A percentile compares a stretch with the other conserved stretches of the same genome.
These are phyloP conservation scores for Urochloa ruziziensis DNA, from an alignment of 176 grass and related monocot species.

Conservation along the genomic window DNA sequence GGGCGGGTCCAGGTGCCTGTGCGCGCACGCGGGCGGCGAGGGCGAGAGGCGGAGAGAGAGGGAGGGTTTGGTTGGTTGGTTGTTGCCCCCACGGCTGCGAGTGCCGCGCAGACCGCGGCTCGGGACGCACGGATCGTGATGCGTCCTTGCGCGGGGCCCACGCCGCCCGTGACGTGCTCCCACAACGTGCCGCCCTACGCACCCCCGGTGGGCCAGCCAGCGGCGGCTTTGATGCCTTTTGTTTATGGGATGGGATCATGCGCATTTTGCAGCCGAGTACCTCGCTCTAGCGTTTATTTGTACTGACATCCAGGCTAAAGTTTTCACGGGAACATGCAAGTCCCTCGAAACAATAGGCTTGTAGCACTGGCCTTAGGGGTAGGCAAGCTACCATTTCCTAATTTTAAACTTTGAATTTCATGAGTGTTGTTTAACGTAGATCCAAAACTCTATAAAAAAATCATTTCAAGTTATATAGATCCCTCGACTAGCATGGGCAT, in stretches of 20 bases:
- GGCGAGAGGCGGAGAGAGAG: not conserved
- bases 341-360: no score
- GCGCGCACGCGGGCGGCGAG: slow-evolving; percentile 44
- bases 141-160: slow-evolving; percentile 29
- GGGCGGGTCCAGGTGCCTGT: slow-evolving; percentile 32
- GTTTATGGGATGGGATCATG: slow-evolving; percentile 16
- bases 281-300: not conserved
- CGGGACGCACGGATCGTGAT: slow-evolving; percentile 51
- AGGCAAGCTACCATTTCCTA: no score
- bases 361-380: no score
- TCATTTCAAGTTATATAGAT: no score
- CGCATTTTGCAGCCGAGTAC: not conserved
- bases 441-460: no score
- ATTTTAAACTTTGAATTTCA: no score
- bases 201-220: not conserved
- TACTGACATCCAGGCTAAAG: not conserved
- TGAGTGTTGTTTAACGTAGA: no score
- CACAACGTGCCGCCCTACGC: slow-evolving; percentile 39
- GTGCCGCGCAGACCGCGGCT: slow-evolving; percentile 40
- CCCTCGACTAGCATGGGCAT: no score
- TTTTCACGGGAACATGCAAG: no score
- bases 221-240: slow-evolving; percentile 56
- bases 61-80: not conserved
- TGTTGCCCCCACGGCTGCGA: slow-evolving; percentile 24
- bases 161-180: slow-evolving; percentile 54